A percentile compares a stretch with the other conserved stretches of the same genome.
Evolutionary conservation across 306 rosid species (phyloP).

Genomic region (Myrica gale): DNA sequence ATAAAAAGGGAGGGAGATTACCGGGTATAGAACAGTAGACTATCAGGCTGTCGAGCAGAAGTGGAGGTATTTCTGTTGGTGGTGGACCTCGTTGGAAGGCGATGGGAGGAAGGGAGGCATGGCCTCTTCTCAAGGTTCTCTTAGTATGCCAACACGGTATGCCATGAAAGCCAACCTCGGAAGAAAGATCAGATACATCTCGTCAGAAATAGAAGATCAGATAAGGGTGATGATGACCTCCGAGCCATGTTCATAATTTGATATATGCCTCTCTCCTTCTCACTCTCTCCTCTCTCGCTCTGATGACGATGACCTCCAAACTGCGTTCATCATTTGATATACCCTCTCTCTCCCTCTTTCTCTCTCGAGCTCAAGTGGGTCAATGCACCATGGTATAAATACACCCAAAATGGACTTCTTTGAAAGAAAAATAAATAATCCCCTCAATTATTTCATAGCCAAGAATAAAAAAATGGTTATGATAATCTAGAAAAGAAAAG

Average conservation of each 20-base stretch:
- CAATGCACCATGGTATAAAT: constrained; percentile 74
- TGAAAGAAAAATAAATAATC: constrained; percentile 31
- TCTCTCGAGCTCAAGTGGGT: constrained; percentile 43
- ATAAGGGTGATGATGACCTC: constrained; percentile 68
- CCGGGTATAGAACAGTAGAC: constrained; percentile 21
- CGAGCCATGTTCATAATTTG: constrained; percentile 50
- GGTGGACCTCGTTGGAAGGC: background rate
- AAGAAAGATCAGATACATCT: constrained; percentile 50
- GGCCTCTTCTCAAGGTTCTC: constrained; percentile 37
- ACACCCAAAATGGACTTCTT: constrained; percentile 65
- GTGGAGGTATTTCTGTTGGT: background rate
- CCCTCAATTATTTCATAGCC: constrained; percentile 64
- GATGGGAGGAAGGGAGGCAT: constrained; percentile 19
- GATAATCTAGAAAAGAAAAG: background rate
- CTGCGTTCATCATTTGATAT: constrained; percentile 51
- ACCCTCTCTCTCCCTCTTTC: constrained; percentile 18
- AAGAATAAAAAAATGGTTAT: constrained; percentile 19
- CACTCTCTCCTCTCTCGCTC: constrained; percentile 8
- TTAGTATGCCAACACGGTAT: constrained; percentile 45
- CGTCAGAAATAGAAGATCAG: constrained; percentile 66
- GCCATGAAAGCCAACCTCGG: constrained; percentile 55
- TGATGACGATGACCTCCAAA: constrained; percentile 60
- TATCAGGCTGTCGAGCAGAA: constrained; percentile 5
- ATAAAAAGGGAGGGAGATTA: constrained; percentile 20
- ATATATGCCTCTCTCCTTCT: constrained; percentile 27